A percentile compares a stretch with the other conserved stretches of the same genome.
Evolutionary conservation across 352 stramenopile genomes (phyloP).

Genomic region (Pythium oligandrum): DNA sequence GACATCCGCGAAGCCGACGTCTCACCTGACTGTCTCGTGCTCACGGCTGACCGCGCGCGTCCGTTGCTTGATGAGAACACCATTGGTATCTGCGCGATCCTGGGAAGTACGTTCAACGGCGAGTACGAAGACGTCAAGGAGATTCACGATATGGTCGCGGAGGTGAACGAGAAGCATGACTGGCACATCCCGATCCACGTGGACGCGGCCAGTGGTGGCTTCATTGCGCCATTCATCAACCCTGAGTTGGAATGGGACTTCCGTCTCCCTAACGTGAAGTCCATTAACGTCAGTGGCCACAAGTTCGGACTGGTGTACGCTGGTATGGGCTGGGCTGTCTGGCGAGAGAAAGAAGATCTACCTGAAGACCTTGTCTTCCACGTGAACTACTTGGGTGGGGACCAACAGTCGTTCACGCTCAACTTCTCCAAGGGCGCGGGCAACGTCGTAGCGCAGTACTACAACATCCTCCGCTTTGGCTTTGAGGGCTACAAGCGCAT

Average conservation of each 20-base stretch:
- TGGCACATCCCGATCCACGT: conserved; percentile 89
- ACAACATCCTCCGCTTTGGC: conserved; percentile 92
- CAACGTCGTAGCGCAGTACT: conserved; percentile 90
- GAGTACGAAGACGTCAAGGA: conserved; percentile 90
- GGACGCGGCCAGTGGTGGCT: conserved; percentile 88
- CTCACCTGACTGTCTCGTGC: conserved; percentile 76
- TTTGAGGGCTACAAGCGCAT: conserved; percentile 86
- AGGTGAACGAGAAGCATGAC: conserved; percentile 79
- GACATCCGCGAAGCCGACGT: conserved; percentile 87
- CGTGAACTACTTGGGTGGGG: conserved; percentile 90
- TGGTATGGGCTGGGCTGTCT: conserved; percentile 92
- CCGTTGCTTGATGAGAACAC: conserved; percentile 90
- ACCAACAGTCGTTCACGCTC: conserved; percentile 90
- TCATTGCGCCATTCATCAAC: conserved; percentile 90
- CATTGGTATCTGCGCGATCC: conserved; percentile 88
- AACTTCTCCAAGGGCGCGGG: conserved; percentile 92
- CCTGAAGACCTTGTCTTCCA: conserved; percentile 88
- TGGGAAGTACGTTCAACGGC: conserved; percentile 92
- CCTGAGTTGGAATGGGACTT: conserved; percentile 90
- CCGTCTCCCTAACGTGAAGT: conserved; percentile 87
- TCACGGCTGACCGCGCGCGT: conserved; percentile 74
- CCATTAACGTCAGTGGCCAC: conserved; percentile 92
- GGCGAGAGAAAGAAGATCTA: conserved; percentile 75
- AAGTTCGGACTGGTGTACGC: conserved; percentile 93
- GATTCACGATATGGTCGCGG: conserved; percentile 85